Conservation (phyloP, 805 yeast genomes). For the Wickerhamiella spandovensis region DNA sequence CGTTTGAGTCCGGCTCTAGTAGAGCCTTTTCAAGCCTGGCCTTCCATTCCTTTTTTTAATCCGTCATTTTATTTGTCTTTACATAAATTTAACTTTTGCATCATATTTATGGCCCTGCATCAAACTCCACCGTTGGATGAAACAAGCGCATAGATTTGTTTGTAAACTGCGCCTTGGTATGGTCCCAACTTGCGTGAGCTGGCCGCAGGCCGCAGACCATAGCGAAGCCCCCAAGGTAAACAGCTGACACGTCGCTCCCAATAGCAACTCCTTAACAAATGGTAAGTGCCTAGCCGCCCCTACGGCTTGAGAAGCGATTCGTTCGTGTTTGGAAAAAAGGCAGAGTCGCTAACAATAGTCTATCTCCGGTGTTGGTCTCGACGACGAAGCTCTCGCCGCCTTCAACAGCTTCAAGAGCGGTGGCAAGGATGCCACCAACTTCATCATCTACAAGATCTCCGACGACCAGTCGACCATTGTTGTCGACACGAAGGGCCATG, state of each 20-base stretch:
- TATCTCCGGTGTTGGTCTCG: slow-evolving; percentile 53
- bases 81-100: too few relatives aligned
- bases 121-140: too few relatives aligned
- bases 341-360: background rate
- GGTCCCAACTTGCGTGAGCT: too few relatives aligned
- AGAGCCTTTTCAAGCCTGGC: too few relatives aligned
- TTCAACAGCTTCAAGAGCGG: slow-evolving; percentile 95
- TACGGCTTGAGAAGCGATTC: background rate
- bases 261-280: slow-evolving; percentile 1
- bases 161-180: background rate
- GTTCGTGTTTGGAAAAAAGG: background rate
- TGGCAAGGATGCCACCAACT: slow-evolving; percentile 58
- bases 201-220: too few relatives aligned
- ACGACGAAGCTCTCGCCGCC: slow-evolving; percentile 83
- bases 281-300: background rate
- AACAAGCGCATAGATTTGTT: too few relatives aligned
- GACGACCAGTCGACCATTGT: slow-evolving; percentile 81
- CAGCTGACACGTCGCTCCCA: background rate
- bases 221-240: background rate
- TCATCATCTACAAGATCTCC: slow-evolving; percentile 67
- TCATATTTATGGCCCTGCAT: too few relatives aligned
- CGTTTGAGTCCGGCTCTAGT: too few relatives aligned
- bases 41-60: too few relatives aligned
- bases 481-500: slow-evolving; percentile 72
- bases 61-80: too few relatives aligned